These are phyloP conservation scores for Ganoderma boninense DNA, from an alignment of 1,284 basidiomycete species.

Conservation along the genomic window DNA sequence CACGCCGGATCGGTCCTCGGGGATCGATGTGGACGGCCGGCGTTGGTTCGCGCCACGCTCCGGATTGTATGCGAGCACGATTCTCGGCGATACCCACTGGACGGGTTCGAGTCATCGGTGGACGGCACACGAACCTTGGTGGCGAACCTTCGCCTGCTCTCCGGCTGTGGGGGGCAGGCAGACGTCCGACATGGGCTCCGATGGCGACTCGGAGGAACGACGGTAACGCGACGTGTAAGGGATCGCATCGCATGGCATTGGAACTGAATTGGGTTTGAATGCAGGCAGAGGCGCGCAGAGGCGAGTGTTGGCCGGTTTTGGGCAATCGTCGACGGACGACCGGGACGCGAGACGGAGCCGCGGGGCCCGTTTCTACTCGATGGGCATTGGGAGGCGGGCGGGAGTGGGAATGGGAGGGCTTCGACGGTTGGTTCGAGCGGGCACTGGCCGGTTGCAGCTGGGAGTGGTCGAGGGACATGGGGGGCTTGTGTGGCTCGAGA, in stretches of 20 bases:
- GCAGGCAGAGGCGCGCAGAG: not conserved
- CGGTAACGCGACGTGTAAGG: conserved; percentile 1
- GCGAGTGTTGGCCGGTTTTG: not conserved
- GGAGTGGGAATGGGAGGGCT: not conserved
- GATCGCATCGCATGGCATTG: conserved; percentile 3
- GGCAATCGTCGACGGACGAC: conserved; percentile 5
- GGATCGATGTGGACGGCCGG: not conserved
- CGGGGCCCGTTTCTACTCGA: conserved; percentile 6
- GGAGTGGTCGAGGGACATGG: not conserved
- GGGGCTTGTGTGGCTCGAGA: conserved; percentile 14
- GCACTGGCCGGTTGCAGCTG: conserved; percentile 19
- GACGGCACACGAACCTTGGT: not conserved
- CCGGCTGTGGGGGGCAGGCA: not conserved
- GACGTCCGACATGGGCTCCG: not conserved
- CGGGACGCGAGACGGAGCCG: conserved; percentile 18
- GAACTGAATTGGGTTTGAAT: not conserved
- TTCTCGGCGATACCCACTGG: not conserved
- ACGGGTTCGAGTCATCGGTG: not conserved
- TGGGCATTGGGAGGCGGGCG: conserved; percentile 3
- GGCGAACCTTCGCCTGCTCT: not conserved
- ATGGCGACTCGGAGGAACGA: conserved; percentile 2
- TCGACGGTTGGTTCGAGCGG: not conserved
- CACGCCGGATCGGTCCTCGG: not conserved
- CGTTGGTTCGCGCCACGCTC: not conserved
- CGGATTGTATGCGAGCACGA: not conserved